Evolutionary conservation across 345 rosid genomes (phyloP).

Genomic region (Eutrema yunnanense): DNA sequence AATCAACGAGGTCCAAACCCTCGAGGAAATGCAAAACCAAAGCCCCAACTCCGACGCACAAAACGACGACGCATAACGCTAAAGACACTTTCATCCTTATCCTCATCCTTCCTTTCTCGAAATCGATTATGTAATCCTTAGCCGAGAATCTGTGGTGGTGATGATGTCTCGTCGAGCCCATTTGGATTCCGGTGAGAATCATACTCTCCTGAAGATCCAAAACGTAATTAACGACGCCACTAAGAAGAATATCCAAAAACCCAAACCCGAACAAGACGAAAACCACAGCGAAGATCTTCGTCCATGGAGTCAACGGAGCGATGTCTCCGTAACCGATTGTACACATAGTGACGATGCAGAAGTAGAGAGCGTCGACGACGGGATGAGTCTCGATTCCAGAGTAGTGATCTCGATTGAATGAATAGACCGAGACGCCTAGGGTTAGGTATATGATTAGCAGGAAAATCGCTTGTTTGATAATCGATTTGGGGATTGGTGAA

Average conservation of each 20-base stretch:
- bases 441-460: constrained; percentile 47
- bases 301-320: constrained; percentile 53
- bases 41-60: constrained; percentile 55
- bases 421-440: constrained; percentile 56
- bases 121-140: constrained; percentile 49
- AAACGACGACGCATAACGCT: constrained; percentile 62
- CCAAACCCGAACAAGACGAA: constrained; percentile 73
- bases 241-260: constrained; percentile 54
- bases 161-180: constrained; percentile 7
- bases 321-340: constrained; percentile 85
- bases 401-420: constrained; percentile 52
- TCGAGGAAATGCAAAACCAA: constrained; percentile 51
- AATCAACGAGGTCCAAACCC: constrained; percentile 47
- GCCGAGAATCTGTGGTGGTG: constrained; percentile 35
- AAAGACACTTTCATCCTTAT: constrained; percentile 65
- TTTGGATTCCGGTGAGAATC: constrained; percentile 43
- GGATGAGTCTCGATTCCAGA: constrained; percentile 79
- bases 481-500: constrained; percentile 38
- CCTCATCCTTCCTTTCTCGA: constrained; percentile 76
- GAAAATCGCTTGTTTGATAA: constrained; percentile 51
- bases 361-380: constrained; percentile 69
- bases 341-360: constrained; percentile 79
- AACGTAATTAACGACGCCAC: constrained; percentile 61
- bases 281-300: constrained; percentile 58
- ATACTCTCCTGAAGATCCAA: constrained; percentile 60